phyloP scores from a whole-genome alignment of 2,329 filamentous ascomycete species.

The Ilyonectria robusta region DNA sequence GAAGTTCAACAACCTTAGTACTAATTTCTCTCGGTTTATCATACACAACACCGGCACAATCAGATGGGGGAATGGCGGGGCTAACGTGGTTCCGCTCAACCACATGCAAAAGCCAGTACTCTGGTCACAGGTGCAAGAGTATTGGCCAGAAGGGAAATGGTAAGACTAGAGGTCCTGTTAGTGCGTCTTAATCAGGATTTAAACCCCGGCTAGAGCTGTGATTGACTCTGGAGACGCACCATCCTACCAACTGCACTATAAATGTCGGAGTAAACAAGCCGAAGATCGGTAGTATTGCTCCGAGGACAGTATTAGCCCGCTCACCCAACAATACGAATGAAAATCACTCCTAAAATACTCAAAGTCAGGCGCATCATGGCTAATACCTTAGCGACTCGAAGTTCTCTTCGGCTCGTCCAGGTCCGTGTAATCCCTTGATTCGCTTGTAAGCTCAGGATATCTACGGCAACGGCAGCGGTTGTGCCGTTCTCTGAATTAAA shows the following conservation, averaged over 20 bases:
- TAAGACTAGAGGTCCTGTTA: no score
- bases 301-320: not conserved
- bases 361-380: not conserved
- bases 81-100: no score
- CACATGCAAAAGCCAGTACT: no score
- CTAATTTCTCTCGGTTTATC: no score
- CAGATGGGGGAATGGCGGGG: no score
- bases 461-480: not conserved
- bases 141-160: no score
- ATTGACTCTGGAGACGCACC: not conserved
- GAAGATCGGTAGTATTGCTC: not conserved
- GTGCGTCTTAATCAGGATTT: no score
- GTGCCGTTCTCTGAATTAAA: not conserved
- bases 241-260: not conserved
- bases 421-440: not conserved
- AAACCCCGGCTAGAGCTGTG: not conserved
- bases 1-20: no score
- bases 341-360: not conserved
- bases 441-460: not conserved
- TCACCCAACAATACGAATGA: not conserved
- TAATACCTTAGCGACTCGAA: not conserved
- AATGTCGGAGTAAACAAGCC: not conserved
- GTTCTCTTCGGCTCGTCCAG: not conserved
- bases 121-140: no score
- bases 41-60: no score